Evolutionary conservation across 164 flowering plant species (phyloP).

Genomic region (Stephania cephalantha): DNA sequence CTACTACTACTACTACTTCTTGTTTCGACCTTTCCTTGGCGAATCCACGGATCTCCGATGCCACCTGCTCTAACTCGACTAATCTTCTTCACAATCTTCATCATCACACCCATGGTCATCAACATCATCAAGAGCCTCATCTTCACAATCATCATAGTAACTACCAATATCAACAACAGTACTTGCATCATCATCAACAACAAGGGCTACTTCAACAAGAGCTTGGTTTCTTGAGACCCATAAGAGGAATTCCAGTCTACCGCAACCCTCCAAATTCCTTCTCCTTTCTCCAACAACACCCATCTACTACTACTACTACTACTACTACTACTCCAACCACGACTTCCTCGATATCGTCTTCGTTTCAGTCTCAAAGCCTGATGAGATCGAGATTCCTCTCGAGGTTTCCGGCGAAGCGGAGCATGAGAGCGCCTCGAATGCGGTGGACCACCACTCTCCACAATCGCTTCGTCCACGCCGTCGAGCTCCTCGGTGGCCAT

Average conservation of each 20-base stretch:
- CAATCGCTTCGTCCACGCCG: conserved; percentile 94
- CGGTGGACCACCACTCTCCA: conserved; percentile 95
- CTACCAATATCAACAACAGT: conserved; percentile 12
- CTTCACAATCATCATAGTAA: conserved; percentile 1
- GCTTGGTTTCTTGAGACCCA: conserved; percentile 59
- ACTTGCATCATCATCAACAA: conserved; percentile 20
- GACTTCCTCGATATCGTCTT: conserved; percentile 8
- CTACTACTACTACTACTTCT: neutral
- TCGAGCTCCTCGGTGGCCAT: conserved; percentile 97
- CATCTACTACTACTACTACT: conserved; percentile 20
- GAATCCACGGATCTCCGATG: conserved; percentile 35
- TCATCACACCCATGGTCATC: conserved; percentile 18
- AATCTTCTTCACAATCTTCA: conserved; percentile 22
- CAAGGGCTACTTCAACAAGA: conserved; percentile 33
- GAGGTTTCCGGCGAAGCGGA: conserved; percentile 68
- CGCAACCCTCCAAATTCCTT: conserved; percentile 44
- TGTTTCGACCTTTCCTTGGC: conserved; percentile 54
- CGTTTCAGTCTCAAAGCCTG: conserved; percentile 30
- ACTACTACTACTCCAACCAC: neutral
- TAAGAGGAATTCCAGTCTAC: conserved; percentile 87
- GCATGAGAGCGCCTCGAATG: conserved; percentile 94
- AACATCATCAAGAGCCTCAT: conserved; percentile 19
- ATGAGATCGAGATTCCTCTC: conserved; percentile 67
- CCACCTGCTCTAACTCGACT: conserved; percentile 10
- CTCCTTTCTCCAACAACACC: conserved; percentile 26